phyloP scores from a whole-genome alignment of 140 eudicot genomes.

The Erigeron philadelphicus region DNA sequence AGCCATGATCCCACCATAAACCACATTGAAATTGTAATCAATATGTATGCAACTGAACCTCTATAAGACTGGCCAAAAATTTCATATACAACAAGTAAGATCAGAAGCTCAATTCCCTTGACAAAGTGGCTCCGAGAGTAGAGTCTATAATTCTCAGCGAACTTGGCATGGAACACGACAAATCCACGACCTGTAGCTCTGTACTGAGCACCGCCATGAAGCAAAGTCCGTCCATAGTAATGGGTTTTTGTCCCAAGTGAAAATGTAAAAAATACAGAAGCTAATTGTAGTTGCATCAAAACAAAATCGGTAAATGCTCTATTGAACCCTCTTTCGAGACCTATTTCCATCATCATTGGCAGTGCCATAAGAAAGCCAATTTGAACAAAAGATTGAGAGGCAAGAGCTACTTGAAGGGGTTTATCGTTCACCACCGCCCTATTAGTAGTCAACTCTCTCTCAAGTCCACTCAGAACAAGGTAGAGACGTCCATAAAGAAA shows the following conservation, averaged over 20 bases:
- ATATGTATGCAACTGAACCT: constrained; percentile 47
- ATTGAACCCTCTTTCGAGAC: constrained; percentile 67
- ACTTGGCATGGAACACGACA: constrained; percentile 75
- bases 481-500: constrained; percentile 88
- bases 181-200: constrained; percentile 86
- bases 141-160: constrained; percentile 68
- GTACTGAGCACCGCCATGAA: constrained; percentile 79
- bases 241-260: constrained; percentile 76
- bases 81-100: constrained; percentile 60
- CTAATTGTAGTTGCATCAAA: constrained; percentile 76
- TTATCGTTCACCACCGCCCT: constrained; percentile 45
- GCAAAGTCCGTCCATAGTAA: constrained; percentile 68
- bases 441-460: constrained; percentile 39
- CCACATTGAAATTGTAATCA: constrained; percentile 66
- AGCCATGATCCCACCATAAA: constrained; percentile 79
- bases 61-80: constrained; percentile 49
- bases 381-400: constrained; percentile 70
- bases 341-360: constrained; percentile 85
- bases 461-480: constrained; percentile 82
- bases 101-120: constrained; percentile 65
- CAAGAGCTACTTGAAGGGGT: constrained; percentile 76
- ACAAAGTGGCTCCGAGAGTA: constrained; percentile 78
- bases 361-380: constrained; percentile 69
- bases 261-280: constrained; percentile 68
- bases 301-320: constrained; percentile 61